These are phyloP conservation scores for Hydnomerulius pinastri DNA, from an alignment of 768 basidiomycete genomes.

Conservation along the genomic window DNA sequence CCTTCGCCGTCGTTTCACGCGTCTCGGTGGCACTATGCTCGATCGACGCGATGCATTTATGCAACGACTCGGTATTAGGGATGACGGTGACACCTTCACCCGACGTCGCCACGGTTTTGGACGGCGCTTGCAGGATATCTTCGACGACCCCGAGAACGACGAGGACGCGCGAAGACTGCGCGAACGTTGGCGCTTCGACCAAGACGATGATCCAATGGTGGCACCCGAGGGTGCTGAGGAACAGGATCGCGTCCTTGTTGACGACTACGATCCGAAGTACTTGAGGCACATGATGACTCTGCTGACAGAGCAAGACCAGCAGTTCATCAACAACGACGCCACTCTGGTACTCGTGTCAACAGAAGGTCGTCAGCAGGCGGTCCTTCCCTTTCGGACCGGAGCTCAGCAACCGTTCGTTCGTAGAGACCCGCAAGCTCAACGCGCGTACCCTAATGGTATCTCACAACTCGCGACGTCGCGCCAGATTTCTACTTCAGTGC, in stretches of 20 bases:
- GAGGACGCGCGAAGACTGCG: constrained; percentile 46
- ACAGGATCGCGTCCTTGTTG: constrained; percentile 65
- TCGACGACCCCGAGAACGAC: constrained; percentile 30
- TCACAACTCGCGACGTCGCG: constrained; percentile 25
- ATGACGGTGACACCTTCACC: not conserved
- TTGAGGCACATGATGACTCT: constrained; percentile 57
- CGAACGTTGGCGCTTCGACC: constrained; percentile 71
- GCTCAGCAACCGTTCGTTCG: constrained; percentile 31
- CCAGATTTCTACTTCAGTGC: constrained; percentile 17
- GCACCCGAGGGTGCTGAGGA: constrained; percentile 67
- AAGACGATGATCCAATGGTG: constrained; percentile 57
- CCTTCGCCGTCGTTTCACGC: constrained; percentile 75
- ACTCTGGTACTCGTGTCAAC: constrained; percentile 41
- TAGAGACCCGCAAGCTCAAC: constrained; percentile 25
- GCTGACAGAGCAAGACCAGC: constrained; percentile 55
- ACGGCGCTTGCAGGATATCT: constrained; percentile 27
- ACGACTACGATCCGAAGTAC: constrained; percentile 68
- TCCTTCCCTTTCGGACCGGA: constrained; percentile 49
- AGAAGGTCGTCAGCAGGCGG: constrained; percentile 53
- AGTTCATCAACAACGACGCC: constrained; percentile 52
- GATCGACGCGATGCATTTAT: constrained; percentile 60
- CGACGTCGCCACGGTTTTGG: constrained; percentile 16
- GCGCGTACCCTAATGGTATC: constrained; percentile 25
- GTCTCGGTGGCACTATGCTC: constrained; percentile 76
- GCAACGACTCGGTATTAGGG: constrained; percentile 24